Conservation (phyloP, 2,329 filamentous ascomycete genomes). For the Stagonosporopsis tanaceti region DNA sequence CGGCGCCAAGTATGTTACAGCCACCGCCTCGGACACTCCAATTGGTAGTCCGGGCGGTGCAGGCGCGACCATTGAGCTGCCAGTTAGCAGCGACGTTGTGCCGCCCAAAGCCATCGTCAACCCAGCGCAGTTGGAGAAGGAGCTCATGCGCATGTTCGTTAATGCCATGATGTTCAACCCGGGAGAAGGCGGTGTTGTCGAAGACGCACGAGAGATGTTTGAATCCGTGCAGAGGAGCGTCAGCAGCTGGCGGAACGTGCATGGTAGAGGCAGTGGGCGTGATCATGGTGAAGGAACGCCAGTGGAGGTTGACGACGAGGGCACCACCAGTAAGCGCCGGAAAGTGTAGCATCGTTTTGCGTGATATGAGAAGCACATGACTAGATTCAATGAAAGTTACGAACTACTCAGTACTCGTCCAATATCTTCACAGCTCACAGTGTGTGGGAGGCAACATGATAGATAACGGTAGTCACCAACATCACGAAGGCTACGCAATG, state of each 20-base stretch:
- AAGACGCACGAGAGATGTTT: conserved; percentile 89
- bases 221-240: conserved; percentile 83
- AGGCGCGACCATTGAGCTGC: conserved; percentile 55
- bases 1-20: conserved; percentile 66
- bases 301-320: conserved; percentile 36
- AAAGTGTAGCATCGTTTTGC: conserved; percentile 33
- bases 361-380: not conserved
- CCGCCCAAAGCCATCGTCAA: conserved; percentile 93
- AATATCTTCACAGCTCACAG: too few species aligned
- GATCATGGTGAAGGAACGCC: conserved; percentile 44
- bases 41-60: conserved; percentile 67
- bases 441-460: not conserved
- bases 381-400: not conserved
- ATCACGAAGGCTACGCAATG: not conserved
- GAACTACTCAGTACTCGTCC: not conserved
- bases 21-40: conserved; percentile 63
- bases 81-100: conserved; percentile 77
- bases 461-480: not conserved
- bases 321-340: conserved; percentile 37
- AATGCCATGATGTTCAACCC: conserved; percentile 99
- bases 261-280: conserved; percentile 55
- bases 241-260: conserved; percentile 74
- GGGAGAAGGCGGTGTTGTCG: conserved; percentile 87
- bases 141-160: conserved; percentile 95
- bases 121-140: conserved; percentile 88